Evolutionary conservation across 345 rosid species (phyloP), one percentile per base, ranked within the genome.

Genomic region (Aethionema arabicum): DNA sequence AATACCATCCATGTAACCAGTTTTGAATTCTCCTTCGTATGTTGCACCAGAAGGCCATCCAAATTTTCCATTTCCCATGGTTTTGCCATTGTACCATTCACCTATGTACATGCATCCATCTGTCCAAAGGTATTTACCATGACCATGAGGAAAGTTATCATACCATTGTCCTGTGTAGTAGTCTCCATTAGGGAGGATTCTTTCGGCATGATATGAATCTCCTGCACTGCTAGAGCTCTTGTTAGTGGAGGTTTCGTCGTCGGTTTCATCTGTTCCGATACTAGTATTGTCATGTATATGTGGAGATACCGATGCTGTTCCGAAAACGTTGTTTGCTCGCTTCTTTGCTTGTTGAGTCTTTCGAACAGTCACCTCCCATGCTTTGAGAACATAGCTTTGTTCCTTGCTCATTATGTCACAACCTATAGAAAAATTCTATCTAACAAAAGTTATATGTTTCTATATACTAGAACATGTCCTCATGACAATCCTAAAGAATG

Each of bases 31-130:
- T n/a, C 97, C 98, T 40, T 89, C 96, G 7, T 92, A 92, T 5
- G 80, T 70, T 0, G 95, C 92, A 5, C 98, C 98, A 2, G 86
- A 82, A 1, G 98, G 98, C 98, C 98, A 92, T 44, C 85, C 82
- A 6, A 92, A 92, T 76, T 84, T 75, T 4, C 98, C 98, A 36
- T 52, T 72, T 16, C 98, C 98, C 91, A 75, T 87, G 4, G 82
- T 81, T 69, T 89, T 89, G 0, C 98, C 98, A 51, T 65, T 79
- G 52, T 72, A 71, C 98, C 98, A 92, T 30, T 89, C 93, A 7
- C 98, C 98, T 2, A 81, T 72, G 38, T 87, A 92, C 80, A 79
- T 83, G 72, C 96, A 92, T 0, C 98, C 95, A 6, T 92, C 96
- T 0, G 91, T 81, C 98, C 96, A 92, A 0, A 92, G 60, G 68